A percentile compares a stretch with the other conserved stretches of the same genome.
These are phyloP conservation scores for Sugiyamaella paludigena DNA, from an alignment of 1,139 yeast species.

Conservation along the genomic window DNA sequence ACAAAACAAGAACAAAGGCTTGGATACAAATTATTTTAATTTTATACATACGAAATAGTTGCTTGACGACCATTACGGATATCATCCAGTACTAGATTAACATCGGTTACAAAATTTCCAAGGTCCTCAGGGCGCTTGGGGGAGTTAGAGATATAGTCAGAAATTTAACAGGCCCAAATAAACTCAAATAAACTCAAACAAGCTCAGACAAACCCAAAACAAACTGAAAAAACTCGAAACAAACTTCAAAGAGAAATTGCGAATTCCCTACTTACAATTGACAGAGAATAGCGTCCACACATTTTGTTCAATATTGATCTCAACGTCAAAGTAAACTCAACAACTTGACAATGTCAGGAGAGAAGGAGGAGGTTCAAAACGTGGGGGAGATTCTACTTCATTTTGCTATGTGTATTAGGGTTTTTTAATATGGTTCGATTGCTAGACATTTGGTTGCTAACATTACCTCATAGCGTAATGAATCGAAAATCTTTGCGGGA, in stretches of 20 bases:
- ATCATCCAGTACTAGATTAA: conserved; percentile 27
- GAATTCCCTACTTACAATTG: conserved; percentile 19
- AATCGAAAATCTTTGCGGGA: too few species aligned
- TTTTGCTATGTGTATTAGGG: too few species aligned
- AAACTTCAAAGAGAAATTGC: background rate
- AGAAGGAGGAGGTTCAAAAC: too few species aligned
- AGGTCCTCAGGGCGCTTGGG: conserved; percentile 22
- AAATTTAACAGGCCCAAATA: conserved; percentile 5
- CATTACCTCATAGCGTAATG: too few species aligned
- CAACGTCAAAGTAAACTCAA: too few species aligned
- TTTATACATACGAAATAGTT: conserved; percentile 20
- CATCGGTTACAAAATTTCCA: conserved; percentile 17
- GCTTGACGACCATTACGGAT: conserved; percentile 28
- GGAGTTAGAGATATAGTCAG: too few species aligned
- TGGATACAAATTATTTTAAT: conserved; percentile 15
- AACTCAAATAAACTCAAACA: background rate
- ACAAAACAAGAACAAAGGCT: too few species aligned
- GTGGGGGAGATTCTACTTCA: too few species aligned
- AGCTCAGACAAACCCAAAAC: background rate
- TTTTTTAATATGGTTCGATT: too few species aligned
- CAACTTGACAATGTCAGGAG: too few species aligned
- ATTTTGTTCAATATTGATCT: conserved; percentile 6
- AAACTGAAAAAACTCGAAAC: background rate
- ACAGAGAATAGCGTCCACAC: conserved; percentile 27
- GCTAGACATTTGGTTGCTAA: too few species aligned